phyloP scores from a whole-genome alignment of 2,329 filamentous ascomycete genomes.

The Ceratocystis cacaofunesta region DNA sequence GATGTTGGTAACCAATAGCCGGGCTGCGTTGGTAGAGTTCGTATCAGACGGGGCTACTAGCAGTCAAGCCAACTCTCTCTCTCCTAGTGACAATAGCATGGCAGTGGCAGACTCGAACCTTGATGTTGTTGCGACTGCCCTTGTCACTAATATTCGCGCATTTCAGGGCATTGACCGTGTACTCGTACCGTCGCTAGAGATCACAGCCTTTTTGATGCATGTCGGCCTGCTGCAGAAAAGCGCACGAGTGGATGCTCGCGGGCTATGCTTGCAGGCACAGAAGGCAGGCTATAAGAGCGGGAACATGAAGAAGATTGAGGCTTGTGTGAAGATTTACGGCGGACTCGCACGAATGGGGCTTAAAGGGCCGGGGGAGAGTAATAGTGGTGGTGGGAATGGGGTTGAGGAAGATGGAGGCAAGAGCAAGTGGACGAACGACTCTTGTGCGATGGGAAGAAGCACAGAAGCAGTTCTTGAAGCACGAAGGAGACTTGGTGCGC shows the following conservation, averaged over 20 bases:
- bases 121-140: slow-evolving; percentile 32
- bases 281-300: slow-evolving; percentile 70
- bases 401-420: not conserved
- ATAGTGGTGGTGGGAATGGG: not conserved
- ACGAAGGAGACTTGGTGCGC: slow-evolving; percentile 51
- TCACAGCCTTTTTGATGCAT: slow-evolving; percentile 64
- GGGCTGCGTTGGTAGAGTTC: slow-evolving; percentile 46
- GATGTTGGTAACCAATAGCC: slow-evolving; percentile 53
- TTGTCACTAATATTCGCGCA: slow-evolving; percentile 39
- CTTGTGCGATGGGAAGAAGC: slow-evolving; percentile 16
- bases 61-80: not conserved
- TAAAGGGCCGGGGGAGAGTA: slow-evolving; percentile 11
- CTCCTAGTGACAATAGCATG: not conserved
- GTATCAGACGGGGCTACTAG: slow-evolving; percentile 24
- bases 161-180: slow-evolving; percentile 52
- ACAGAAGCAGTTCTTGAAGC: slow-evolving; percentile 33
- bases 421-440: not conserved
- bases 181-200: slow-evolving; percentile 60
- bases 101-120: slow-evolving; percentile 24
- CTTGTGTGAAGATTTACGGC: slow-evolving; percentile 66
- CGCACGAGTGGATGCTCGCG: slow-evolving; percentile 31
- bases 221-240: slow-evolving; percentile 33
- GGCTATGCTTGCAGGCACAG: slow-evolving; percentile 55
- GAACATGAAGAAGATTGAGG: slow-evolving; percentile 67
- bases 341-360: slow-evolving; percentile 37